Evolutionary conservation across 768 basidiomycete species (phyloP).

Genomic region (Mycena maculata): DNA sequence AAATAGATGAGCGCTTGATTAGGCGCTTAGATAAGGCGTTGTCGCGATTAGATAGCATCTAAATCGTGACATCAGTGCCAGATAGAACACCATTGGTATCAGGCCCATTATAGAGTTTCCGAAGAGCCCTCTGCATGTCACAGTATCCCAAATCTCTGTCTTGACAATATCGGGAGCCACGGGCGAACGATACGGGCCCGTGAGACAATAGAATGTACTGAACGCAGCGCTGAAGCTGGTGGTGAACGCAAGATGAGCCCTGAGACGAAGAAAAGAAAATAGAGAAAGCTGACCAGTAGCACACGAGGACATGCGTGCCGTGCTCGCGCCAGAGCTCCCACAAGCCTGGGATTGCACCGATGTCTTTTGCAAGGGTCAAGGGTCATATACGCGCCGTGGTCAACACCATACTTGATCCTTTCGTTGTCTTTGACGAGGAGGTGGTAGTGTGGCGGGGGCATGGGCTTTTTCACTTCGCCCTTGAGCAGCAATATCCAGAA

Average conservation of each 20-base stretch:
- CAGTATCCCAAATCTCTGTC: conserved; percentile 71
- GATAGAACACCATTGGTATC: conserved; percentile 62
- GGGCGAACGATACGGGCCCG: conserved; percentile 60
- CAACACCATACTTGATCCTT: conserved; percentile 70
- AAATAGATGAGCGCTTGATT: too few species aligned
- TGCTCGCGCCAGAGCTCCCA: conserved; percentile 59
- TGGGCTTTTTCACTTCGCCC: conserved; percentile 54
- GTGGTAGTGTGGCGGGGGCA: conserved; percentile 62
- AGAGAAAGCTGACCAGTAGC: conserved; percentile 65
- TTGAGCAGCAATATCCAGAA: conserved; percentile 66
- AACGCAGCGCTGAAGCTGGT: conserved; percentile 68
- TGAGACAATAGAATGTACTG: conserved; percentile 66
- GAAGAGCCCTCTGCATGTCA: conserved; percentile 62
- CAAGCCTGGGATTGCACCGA: conserved; percentile 64
- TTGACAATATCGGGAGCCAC: conserved; percentile 57
- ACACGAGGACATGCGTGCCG: conserved; percentile 61
- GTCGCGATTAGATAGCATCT: too few species aligned
- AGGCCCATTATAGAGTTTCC: conserved; percentile 71
- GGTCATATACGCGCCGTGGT: conserved; percentile 66
- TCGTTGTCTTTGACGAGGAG: conserved; percentile 61
- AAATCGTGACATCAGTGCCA: too few species aligned
- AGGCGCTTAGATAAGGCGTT: too few species aligned
- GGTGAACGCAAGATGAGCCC: background rate
- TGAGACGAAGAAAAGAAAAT: too few species aligned
- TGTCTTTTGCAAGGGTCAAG: conserved; percentile 68